phyloP scores from a whole-genome alignment of 192 early-diverging fungal genomes.

The Coemansia sp. region DNA sequence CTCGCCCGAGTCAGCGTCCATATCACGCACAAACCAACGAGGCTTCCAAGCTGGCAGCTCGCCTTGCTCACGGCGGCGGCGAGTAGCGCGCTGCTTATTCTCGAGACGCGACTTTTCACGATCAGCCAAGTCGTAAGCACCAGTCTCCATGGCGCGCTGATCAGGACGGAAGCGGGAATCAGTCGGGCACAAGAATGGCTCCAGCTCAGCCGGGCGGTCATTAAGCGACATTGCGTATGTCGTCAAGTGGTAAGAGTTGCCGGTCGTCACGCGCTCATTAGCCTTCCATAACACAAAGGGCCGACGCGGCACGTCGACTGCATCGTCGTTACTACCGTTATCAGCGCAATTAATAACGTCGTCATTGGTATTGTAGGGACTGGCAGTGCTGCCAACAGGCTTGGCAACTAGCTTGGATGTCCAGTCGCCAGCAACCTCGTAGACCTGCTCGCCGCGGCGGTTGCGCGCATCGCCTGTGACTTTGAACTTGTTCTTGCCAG shows the following conservation, averaged over 20 bases:
- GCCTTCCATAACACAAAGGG: slow-evolving; percentile 67
- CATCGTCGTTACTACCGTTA: slow-evolving; percentile 23
- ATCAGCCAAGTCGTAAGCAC: slow-evolving; percentile 75
- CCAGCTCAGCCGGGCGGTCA: slow-evolving; percentile 60
- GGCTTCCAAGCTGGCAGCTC: slow-evolving; percentile 61
- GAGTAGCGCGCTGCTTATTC: slow-evolving; percentile 68
- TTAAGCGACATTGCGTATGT: slow-evolving; percentile 77
- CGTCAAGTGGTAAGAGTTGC: slow-evolving; percentile 74
- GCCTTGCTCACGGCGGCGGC: slow-evolving; percentile 61
- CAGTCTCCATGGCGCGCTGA: slow-evolving; percentile 83
- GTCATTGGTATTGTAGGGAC: neutral
- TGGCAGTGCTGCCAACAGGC: slow-evolving; percentile 17
- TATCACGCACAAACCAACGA: slow-evolving; percentile 74
- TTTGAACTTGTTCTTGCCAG: slow-evolving; percentile 63
- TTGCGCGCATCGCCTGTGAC: slow-evolving; percentile 62
- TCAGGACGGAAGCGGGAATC: slow-evolving; percentile 85
- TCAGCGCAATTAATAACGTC: slow-evolving; percentile 23
- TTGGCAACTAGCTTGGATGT: slow-evolving; percentile 62
- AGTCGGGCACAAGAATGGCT: slow-evolving; percentile 66
- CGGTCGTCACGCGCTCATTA: slow-evolving; percentile 50
- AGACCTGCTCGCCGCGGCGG: slow-evolving; percentile 50
- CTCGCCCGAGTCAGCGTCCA: slow-evolving; percentile 71
- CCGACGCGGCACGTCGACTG: slow-evolving; percentile 36
- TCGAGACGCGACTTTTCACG: slow-evolving; percentile 72
- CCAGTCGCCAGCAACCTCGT: slow-evolving; percentile 71